These are phyloP conservation scores for Microcyclosporella mali DNA, from an alignment of 2,329 filamentous ascomycete species.

Conservation along the genomic window DNA sequence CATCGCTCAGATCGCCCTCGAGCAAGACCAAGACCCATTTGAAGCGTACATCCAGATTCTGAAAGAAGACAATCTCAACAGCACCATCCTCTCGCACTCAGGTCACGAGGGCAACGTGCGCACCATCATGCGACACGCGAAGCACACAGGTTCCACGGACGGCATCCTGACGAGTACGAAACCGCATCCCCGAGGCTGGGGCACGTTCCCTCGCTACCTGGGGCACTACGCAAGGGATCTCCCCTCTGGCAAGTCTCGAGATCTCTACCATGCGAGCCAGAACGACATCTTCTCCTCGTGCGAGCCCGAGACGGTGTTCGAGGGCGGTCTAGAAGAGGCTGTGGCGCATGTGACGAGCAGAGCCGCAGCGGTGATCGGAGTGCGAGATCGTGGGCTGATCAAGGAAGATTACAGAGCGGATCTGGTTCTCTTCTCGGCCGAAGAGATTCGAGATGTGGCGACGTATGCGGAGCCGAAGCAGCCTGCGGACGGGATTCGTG, in stretches of 20 bases:
- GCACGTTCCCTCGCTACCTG: constrained; percentile 25
- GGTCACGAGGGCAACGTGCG: constrained; percentile 26
- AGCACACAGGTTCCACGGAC: constrained; percentile 26
- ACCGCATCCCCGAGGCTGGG: constrained; percentile 27
- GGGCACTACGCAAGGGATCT: constrained; percentile 26
- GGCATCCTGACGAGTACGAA: constrained; percentile 27
- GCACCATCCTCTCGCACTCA: constrained; percentile 24
- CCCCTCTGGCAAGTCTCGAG: constrained; percentile 14
- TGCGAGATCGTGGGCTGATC: constrained; percentile 21
- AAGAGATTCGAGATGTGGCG: constrained; percentile 22
- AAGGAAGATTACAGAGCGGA: constrained; percentile 23
- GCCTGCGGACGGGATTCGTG: constrained; percentile 22
- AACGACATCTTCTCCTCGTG: constrained; percentile 17
- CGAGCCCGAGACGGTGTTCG: constrained; percentile 22
- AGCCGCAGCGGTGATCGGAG: constrained; percentile 18
- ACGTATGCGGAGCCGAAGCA: constrained; percentile 24
- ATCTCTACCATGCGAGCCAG: constrained; percentile 18
- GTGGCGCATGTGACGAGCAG: constrained; percentile 25
- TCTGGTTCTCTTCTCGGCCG: constrained; percentile 23
- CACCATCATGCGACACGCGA: constrained; percentile 22
- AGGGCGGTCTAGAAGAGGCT: constrained; percentile 24
- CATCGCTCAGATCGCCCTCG: constrained; percentile 21
- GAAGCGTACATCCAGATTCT: constrained; percentile 25
- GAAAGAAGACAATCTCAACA: constrained; percentile 23
- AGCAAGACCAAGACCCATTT: constrained; percentile 20